A percentile compares a stretch with the other conserved stretches of the same genome.
These are phyloP conservation scores for Cordyceps fumosorosea DNA, from an alignment of 2,329 filamentous ascomycete genomes.

Conservation along the genomic window DNA sequence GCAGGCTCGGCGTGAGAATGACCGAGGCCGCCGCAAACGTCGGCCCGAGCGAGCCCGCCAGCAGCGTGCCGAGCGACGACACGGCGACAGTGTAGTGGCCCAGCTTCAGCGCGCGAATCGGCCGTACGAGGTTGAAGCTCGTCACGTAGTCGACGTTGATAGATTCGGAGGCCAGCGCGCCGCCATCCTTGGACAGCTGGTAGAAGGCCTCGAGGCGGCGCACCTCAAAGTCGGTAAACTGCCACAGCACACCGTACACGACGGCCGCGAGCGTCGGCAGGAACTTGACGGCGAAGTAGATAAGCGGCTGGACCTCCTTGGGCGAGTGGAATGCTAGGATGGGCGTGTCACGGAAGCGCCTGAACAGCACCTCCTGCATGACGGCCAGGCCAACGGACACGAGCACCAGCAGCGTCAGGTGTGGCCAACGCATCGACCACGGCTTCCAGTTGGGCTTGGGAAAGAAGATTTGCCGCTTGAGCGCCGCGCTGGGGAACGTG, in stretches of 20 bases:
- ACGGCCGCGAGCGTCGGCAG: slow-evolving; percentile 55
- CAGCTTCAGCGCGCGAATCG: slow-evolving; percentile 53
- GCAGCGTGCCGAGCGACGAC: slow-evolving; percentile 56
- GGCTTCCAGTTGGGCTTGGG: slow-evolving; percentile 62
- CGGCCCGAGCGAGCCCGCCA: slow-evolving; percentile 63
- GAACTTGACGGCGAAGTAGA: slow-evolving; percentile 60
- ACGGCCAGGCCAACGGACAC: slow-evolving; percentile 47
- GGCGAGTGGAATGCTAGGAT: slow-evolving; percentile 45
- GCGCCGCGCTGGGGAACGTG: slow-evolving; percentile 29
- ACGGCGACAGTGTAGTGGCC: slow-evolving; percentile 63
- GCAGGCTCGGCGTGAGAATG: slow-evolving; percentile 46
- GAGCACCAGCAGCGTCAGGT: slow-evolving; percentile 46
- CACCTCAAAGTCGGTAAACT: slow-evolving; percentile 59
- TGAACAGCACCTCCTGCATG: slow-evolving; percentile 50
- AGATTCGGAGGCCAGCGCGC: slow-evolving; percentile 56
- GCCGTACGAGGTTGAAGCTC: slow-evolving; percentile 58
- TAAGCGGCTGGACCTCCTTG: slow-evolving; percentile 39
- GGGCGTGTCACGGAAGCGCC: slow-evolving; percentile 36
- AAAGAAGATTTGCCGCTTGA: slow-evolving; percentile 44
- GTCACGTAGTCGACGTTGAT: slow-evolving; percentile 72
- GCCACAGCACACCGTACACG: slow-evolving; percentile 58
- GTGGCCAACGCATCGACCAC: slow-evolving; percentile 57
- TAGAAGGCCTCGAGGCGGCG: slow-evolving; percentile 61
- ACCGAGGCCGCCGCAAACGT: slow-evolving; percentile 60
- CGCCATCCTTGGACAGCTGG: slow-evolving; percentile 54